Evolutionary conservation across 192 early-diverging fungal genomes (phyloP), one percentile per base, ranked within the genome.

Genomic region (Dissophora ornata): DNA sequence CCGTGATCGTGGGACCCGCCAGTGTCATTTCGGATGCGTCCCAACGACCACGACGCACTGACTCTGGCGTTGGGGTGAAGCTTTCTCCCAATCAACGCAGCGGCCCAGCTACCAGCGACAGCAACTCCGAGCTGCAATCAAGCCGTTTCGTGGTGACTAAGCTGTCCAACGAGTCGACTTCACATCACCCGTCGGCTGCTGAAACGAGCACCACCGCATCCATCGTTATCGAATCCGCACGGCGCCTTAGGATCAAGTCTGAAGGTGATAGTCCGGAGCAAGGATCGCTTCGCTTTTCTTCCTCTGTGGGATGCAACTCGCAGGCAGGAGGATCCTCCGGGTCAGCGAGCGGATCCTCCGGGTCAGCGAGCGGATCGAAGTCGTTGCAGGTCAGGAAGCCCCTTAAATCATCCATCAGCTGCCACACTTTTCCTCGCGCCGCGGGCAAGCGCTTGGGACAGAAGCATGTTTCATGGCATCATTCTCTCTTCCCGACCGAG

Each of bases 381-480:
- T 16, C 38, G 11, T 18, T 47, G 21, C 66, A 28, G 29, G 24
- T n/a, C 6, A 21, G 44, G 11, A 60, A 36, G 8, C 28, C 52
- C 24, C 58, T 77, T 36, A 67, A 61, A 22, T 62, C 73, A 1
- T 77, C 73, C 28, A 77, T 77, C 50, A 77, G 73, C 59, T 66
- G 63, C 53, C 62, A 77, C 25, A 77, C 73, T 4, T 62, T 77
- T 24, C 73, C 73, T 12, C 49, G 73, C 2, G 50, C 53, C 0
- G 63, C 53, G 3, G 64, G 65, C 10, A 77, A 77, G 33, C 71
- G 71, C 22, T 16, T 29, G 2, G 62, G 63, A 26, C 62, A 48
- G 19, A 77, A 77, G 16, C 73, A 77, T 44, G 73, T 77, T 25
- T 67, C 63, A 0, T 77, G 73, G 73, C 73, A 77, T 44, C 58